Evolutionary conservation across 371 early-diverging fungal genomes (phyloP).

Genomic region (Dichotomocladium elegans): DNA sequence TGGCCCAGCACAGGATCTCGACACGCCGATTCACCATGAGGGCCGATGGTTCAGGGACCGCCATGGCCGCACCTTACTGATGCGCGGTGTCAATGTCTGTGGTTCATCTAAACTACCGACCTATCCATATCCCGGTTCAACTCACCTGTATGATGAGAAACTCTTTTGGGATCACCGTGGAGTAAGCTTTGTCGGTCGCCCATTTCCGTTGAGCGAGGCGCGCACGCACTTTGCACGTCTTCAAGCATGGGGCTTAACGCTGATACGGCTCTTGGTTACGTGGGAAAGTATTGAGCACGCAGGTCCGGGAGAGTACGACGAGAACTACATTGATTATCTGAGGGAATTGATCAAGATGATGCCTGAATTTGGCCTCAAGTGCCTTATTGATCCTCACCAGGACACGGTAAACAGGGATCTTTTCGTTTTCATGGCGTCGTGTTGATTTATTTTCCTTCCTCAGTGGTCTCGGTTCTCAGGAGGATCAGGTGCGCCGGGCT

Average conservation of each 20-base stretch:
- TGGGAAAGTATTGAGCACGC: slow-evolving; percentile 82
- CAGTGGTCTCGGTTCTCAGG: slow-evolving; percentile 70
- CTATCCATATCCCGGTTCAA: slow-evolving; percentile 46
- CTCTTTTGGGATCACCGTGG: slow-evolving; percentile 61
- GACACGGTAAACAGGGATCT: slow-evolving; percentile 57
- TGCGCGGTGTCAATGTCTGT: slow-evolving; percentile 66
- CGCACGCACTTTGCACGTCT: slow-evolving; percentile 72
- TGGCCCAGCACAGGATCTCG: too few species aligned
- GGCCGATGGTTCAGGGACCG: slow-evolving; percentile 54
- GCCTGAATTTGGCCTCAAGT: slow-evolving; percentile 70
- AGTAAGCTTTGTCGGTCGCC: slow-evolving; percentile 66
- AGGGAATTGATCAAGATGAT: slow-evolving; percentile 56
- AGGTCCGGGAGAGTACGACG: slow-evolving; percentile 77
- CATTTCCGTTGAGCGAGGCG: slow-evolving; percentile 76
- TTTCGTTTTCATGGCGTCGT: too few species aligned
- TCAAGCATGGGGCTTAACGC: slow-evolving; percentile 74
- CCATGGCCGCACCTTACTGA: slow-evolving; percentile 44
- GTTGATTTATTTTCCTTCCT: too few species aligned
- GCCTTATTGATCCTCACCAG: slow-evolving; percentile 80
- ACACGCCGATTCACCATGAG: too few species aligned
- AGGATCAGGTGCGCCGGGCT: slow-evolving; percentile 69
- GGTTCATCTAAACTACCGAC: slow-evolving; percentile 66
- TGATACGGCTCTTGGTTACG: slow-evolving; percentile 68
- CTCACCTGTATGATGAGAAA: slow-evolving; percentile 46
- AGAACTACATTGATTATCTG: slow-evolving; percentile 75